These are phyloP conservation scores for Bertia moriformis DNA, from an alignment of 2,329 filamentous ascomycete genomes.

Conservation along the genomic window DNA sequence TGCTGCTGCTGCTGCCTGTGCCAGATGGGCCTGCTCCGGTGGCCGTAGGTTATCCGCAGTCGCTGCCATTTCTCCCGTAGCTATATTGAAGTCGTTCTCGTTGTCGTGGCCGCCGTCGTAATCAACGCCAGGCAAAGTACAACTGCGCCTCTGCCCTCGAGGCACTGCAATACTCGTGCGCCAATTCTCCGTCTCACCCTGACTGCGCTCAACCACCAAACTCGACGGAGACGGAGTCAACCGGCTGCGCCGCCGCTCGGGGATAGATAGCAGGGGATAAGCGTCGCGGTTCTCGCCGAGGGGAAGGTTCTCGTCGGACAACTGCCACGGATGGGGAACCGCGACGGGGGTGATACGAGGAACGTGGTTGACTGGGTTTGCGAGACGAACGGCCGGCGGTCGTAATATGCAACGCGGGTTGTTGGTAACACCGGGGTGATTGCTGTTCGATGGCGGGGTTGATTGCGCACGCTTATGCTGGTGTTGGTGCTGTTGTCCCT, in stretches of 20 bases:
- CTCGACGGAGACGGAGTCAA: background rate
- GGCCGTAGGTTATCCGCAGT: background rate
- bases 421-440: too few relatives aligned
- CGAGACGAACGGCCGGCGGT: background rate
- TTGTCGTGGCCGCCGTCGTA: too few relatives aligned
- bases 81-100: too few relatives aligned
- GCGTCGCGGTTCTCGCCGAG: background rate
- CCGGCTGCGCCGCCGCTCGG: background rate
- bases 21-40: background rate
- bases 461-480: too few relatives aligned
- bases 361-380: constrained; percentile 1
- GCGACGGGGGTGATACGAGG: background rate
- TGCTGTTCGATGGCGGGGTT: too few relatives aligned
- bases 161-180: background rate
- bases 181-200: background rate
- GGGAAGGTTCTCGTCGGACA: background rate
- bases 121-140: background rate
- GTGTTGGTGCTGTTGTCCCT: too few relatives aligned
- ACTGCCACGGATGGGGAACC: background rate
- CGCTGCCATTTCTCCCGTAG: too few relatives aligned
- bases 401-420: background rate
- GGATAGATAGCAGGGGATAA: background rate
- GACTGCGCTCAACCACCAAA: background rate
- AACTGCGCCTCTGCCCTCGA: background rate
- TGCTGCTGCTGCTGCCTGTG: background rate